These are phyloP conservation scores for Cydonia oblonga DNA, from an alignment of 331 rosid genomes.

Conservation along the genomic window DNA sequence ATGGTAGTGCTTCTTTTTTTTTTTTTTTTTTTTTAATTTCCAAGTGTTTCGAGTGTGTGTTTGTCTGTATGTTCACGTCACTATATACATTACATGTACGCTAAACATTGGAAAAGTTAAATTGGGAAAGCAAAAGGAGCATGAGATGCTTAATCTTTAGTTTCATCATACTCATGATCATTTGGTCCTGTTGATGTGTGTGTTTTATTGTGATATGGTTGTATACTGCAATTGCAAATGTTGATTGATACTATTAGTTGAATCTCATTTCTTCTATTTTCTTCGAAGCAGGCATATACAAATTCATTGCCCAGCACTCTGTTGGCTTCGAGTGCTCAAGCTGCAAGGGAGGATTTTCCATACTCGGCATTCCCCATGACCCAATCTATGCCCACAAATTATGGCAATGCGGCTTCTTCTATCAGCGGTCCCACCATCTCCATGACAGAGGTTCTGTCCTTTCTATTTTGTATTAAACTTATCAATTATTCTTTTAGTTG, in stretches of 20 bases:
- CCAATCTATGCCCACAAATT: constrained; percentile 72
- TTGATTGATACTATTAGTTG: neutral
- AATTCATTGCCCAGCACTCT: constrained; percentile 76
- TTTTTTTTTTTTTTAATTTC: neutral
- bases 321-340: constrained; percentile 70
- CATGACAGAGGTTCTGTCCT: constrained; percentile 84
- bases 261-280: neutral
- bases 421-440: constrained; percentile 67
- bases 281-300: constrained; percentile 59
- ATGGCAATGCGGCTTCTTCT: constrained; percentile 71
- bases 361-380: constrained; percentile 84
- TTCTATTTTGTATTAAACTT: neutral
- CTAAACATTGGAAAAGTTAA: neutral
- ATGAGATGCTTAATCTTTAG: neutral
- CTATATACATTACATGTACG: neutral
- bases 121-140: neutral
- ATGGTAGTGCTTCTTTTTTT: too few relatives aligned
- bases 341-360: constrained; percentile 73
- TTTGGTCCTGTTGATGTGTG: neutral
- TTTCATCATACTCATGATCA: neutral
- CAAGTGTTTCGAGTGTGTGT: neutral
- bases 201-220: neutral
- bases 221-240: neutral
- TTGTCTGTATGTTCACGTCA: neutral
- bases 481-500: neutral